These are phyloP conservation scores for Colletotrichum cereale DNA, from an alignment of 2,329 filamentous ascomycete species.

Conservation along the genomic window DNA sequence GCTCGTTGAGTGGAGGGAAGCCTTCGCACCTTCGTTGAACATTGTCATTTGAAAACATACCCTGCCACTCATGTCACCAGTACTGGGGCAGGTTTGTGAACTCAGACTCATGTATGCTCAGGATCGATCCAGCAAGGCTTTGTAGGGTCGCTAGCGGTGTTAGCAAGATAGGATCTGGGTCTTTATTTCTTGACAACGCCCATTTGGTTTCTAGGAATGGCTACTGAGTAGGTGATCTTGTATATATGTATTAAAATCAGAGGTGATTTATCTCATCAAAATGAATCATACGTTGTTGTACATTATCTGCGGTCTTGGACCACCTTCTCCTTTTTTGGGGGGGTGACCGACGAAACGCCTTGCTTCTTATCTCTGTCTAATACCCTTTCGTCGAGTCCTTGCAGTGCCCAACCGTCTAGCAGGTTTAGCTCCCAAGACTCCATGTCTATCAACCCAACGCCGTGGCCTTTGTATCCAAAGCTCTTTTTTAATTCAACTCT, in stretches of 20 bases:
- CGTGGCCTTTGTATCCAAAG: conserved; percentile 16
- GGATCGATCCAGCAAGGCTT: not conserved
- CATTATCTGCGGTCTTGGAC: conserved; percentile 28
- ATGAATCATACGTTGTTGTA: conserved; percentile 36
- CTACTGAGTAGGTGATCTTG: not conserved
- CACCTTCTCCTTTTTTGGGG: conserved; percentile 22
- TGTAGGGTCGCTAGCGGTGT: not conserved
- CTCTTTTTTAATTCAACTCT: conserved; percentile 38
- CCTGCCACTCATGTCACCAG: not conserved
- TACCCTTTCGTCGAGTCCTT: conserved; percentile 18
- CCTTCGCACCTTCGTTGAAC: not conserved
- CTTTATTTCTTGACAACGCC: not conserved
- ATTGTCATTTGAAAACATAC: not conserved
- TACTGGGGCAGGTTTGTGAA: not conserved
- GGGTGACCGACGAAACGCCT: conserved; percentile 3
- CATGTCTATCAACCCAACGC: conserved; percentile 43
- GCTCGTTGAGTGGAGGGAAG: not conserved
- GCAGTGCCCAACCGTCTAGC: conserved; percentile 53
- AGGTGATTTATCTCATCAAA: conserved; percentile 36
- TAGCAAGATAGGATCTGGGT: no score
- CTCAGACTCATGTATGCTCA: not conserved
- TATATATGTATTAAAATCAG: conserved; percentile 32
- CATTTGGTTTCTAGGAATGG: not conserved
- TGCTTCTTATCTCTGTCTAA: conserved; percentile 29
- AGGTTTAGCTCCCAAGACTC: conserved; percentile 29